A percentile compares a stretch with the other conserved stretches of the same genome.
These are phyloP conservation scores for Anthracocystis walkeri DNA, from an alignment of 1,284 basidiomycete genomes.

Conservation along the genomic window DNA sequence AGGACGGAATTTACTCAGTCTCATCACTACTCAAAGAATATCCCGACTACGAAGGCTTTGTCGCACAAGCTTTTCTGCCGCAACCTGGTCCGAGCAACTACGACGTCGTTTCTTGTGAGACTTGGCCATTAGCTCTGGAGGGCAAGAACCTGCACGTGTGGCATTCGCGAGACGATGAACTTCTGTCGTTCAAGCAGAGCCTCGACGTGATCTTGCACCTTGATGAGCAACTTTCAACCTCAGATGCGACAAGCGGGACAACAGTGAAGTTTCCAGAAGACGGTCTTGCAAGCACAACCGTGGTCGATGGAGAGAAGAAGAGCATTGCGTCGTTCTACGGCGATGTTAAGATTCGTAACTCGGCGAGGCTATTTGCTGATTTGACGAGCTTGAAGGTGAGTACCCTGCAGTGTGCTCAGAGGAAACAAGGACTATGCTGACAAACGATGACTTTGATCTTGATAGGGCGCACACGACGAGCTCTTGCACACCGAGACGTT, in stretches of 20 bases:
- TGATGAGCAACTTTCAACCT: constrained; percentile 10
- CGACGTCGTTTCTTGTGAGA: constrained; percentile 33
- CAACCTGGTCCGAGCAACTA: constrained; percentile 33
- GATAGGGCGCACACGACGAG: constrained; percentile 39
- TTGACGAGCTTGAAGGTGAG: constrained; percentile 27
- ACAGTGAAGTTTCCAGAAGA: constrained; percentile 25
- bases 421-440: not conserved
- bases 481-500: constrained; percentile 38
- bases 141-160: constrained; percentile 35
- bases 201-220: constrained; percentile 30
- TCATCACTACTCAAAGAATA: constrained; percentile 35
- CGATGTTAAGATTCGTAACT: constrained; percentile 14
- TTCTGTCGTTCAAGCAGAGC: constrained; percentile 46
- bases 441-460: not conserved
- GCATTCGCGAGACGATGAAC: constrained; percentile 44
- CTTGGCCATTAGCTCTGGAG: constrained; percentile 27
- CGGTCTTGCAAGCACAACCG: constrained; percentile 24
- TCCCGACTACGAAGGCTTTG: constrained; percentile 44
- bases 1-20: constrained; percentile 47
- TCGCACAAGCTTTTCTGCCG: constrained; percentile 46
- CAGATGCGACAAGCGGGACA: not conserved
- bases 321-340: constrained; percentile 19
- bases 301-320: constrained; percentile 30
- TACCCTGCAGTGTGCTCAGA: not conserved
- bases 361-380: constrained; percentile 17